Conservation (phyloP, 2,329 filamentous ascomycete species). For the Fusarium fujikuroi region DNA sequence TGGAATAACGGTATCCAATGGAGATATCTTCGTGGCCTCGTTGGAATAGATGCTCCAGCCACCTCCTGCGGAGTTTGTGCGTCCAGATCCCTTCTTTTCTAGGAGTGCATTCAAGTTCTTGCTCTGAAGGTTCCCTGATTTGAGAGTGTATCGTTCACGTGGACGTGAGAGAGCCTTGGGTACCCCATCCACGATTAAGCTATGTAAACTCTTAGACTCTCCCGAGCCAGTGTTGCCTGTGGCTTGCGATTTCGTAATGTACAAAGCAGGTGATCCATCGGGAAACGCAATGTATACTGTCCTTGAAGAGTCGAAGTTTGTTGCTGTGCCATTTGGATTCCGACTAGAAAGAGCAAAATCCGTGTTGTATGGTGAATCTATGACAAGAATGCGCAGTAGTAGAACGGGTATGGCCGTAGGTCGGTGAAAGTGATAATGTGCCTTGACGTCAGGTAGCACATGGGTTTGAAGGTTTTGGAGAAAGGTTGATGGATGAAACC, state of each 20-base stretch:
- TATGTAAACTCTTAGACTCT: slow-evolving; percentile 73
- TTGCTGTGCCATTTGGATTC: slow-evolving; percentile 47
- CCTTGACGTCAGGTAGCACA: slow-evolving; percentile 81
- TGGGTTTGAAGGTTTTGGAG: slow-evolving; percentile 79
- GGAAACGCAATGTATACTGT: slow-evolving; percentile 86
- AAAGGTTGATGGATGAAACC: slow-evolving; percentile 84
- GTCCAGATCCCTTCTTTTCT: slow-evolving; percentile 73
- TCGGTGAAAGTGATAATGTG: slow-evolving; percentile 83
- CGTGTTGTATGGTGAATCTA: slow-evolving; percentile 83
- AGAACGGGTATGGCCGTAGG: slow-evolving; percentile 75
- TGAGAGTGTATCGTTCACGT: slow-evolving; percentile 75
- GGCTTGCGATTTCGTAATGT: slow-evolving; percentile 66
- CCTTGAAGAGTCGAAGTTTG: slow-evolving; percentile 71
- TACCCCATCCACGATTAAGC: slow-evolving; percentile 79
- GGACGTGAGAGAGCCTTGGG: slow-evolving; percentile 84
- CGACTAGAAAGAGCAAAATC: slow-evolving; percentile 57
- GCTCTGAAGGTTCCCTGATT: slow-evolving; percentile 74
- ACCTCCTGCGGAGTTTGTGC: slow-evolving; percentile 77
- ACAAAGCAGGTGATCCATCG: slow-evolving; percentile 80
- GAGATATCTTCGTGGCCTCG: slow-evolving; percentile 64
- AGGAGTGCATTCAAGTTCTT: slow-evolving; percentile 77
- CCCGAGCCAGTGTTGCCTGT: slow-evolving; percentile 54
- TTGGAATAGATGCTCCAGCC: slow-evolving; percentile 84
- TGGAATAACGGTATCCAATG: slow-evolving; percentile 63
- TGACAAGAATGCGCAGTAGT: slow-evolving; percentile 80